Evolutionary conservation across 2,329 filamentous ascomycete species (phyloP).

Genomic region (Pezicula carpinea): DNA sequence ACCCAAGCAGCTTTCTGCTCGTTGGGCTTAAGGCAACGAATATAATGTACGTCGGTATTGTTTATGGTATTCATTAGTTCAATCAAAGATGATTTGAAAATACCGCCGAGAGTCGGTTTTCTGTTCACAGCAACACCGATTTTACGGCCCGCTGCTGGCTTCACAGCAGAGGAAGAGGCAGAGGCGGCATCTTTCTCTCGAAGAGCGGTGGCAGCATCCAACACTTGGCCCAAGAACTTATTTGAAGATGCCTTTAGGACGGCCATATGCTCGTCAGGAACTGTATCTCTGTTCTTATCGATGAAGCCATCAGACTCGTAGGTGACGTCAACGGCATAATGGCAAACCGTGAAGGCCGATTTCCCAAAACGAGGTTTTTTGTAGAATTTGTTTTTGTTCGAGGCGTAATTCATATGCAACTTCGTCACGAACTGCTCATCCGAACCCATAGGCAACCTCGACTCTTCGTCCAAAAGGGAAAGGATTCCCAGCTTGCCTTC

Average conservation of each 20-base stretch:
- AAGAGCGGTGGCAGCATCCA: slow-evolving; percentile 80
- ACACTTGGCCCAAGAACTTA: slow-evolving; percentile 74
- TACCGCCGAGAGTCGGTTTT: slow-evolving; percentile 95
- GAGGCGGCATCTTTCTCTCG: slow-evolving; percentile 80
- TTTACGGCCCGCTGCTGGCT: slow-evolving; percentile 74
- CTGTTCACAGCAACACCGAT: slow-evolving; percentile 89
- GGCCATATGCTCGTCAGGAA: slow-evolving; percentile 96
- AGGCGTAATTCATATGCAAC: slow-evolving; percentile 86
- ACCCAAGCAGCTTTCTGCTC: slow-evolving; percentile 96
- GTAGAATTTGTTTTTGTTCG: slow-evolving; percentile 92
- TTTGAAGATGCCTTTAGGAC: slow-evolving; percentile 82
- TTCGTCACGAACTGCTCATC: slow-evolving; percentile 97
- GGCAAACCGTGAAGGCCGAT: slow-evolving; percentile 94
- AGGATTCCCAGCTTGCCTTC: slow-evolving; percentile 94
- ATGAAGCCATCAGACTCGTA: slow-evolving; percentile 99
- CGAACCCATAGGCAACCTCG: slow-evolving; percentile 90
- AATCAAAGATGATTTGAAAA: slow-evolving; percentile 97
- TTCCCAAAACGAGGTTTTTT: slow-evolving; percentile 98
- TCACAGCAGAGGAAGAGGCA: slow-evolving; percentile 65
- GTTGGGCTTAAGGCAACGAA: slow-evolving; percentile 98
- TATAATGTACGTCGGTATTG: slow-evolving; percentile 97
- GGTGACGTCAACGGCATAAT: slow-evolving; percentile 96
- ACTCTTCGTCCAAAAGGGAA: slow-evolving; percentile 92
- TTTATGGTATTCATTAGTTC: slow-evolving; percentile 98
- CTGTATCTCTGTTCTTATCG: slow-evolving; percentile 98